Base-by-base conservation (phyloP, 805 yeast genomes). In the Ogataea neopini region DNA sequence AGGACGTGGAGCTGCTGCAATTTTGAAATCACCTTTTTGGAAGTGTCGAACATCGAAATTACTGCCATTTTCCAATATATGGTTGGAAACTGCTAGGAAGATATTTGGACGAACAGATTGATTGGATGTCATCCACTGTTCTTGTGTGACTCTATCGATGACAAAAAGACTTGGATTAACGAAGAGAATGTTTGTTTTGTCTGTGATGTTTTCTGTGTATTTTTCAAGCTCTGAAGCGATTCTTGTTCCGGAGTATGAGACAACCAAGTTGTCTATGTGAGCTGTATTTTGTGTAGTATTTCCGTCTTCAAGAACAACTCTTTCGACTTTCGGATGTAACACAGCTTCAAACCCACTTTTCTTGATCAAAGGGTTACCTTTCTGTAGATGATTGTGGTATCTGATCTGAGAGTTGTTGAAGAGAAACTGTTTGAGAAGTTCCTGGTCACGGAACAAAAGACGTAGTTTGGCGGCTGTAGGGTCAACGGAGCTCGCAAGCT, bases 41-140 rank as follows among this genome's bases (percentile, higher is more conserved):
- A 50, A 35, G 42, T 61, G 64, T 23, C 49, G 50, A 17, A 64
- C 61, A n/a, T 50, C 55, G 46, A 58, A 60, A n/a, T 40, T 41
- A 8, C 44, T 29, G 1, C 52, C 54, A 22, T 57, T 47, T 17
- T 37, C 40, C 2, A 59, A 28, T 3, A 43, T 17, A 46, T 64
- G 66, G 8, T 50, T 57, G 3, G 60, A 52, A 2, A 54, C 14
- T 1, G 58, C 56, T 18, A 59, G 56, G 41, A 51, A 64, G 9
- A 62, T 30, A 15, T 49, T 52, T 3, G 68, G 68, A 11, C 45
- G 37, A 5, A 28, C 19, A 0, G 15, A 15, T 1, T 44, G 13
- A 18, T 44, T 37, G 1, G 22, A 8, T 1, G 48, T 34, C n/a
- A n/a, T n/a, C 41, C 56, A 52, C 3, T 56, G 18, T 2, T 19